Base-by-base conservation (phyloP, 2,329 filamentous ascomycete species). In the Aspergillus sp. region DNA sequence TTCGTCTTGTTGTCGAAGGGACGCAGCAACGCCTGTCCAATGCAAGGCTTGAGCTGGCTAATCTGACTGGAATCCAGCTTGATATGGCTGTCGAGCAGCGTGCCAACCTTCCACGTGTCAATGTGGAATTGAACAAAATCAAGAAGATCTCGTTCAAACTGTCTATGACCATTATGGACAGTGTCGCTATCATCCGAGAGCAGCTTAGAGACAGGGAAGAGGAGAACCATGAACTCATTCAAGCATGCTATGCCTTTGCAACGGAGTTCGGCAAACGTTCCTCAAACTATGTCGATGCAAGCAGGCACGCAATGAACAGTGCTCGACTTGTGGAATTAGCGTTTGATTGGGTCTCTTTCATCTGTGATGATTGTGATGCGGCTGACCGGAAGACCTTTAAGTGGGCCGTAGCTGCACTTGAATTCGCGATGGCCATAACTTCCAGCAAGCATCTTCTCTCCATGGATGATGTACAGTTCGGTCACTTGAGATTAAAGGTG, bases 91-190 rank as follows among this genome's bases (percentile, higher is more conserved):
- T 95, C 46, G 93, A 97, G 64, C 88, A 94, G 60, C 80, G 93
- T 55, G 94, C 93, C 19, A 97, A 96, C 62, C 77, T 98, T 35
- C 86, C 88, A 52, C 88, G 94, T 57, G 93, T 98, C 56, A 94
- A 97, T 62, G 74, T 83, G 43, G 86, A 94, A 63, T 73, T 98
- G 53, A 91, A 88, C 58, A 94, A 94, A 64, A 95, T 96, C 58
- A 90, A 94, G 59, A 89, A 90, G 64, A 94, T 94, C 2, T 88
- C 91, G 3, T 97, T 94, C 74, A 95, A 94, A 67, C 77, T 98
- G 39, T 95, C 89, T 44, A 97, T 96, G 69, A 88, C 89, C 5
- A 97, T 98, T 68, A 96, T 98, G 88, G 91, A 97, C 67, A 96
- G 89, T 63, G 93, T 98, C 40, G 88, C 94, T 63, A 88, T 88